Evolutionary conservation across 306 rosid species (phyloP).

Genomic region (Astragalus glycyphyllos): DNA sequence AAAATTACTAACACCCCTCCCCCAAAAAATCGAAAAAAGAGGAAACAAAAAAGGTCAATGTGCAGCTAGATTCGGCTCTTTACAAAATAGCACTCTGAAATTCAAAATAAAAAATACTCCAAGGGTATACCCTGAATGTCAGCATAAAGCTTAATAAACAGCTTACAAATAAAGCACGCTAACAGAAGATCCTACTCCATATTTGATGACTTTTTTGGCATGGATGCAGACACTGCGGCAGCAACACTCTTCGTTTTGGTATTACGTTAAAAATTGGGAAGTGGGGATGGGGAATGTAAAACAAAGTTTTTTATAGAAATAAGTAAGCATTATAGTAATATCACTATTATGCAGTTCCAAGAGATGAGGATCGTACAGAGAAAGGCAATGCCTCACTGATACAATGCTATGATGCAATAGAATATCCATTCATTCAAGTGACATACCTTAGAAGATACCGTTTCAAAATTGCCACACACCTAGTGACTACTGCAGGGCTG

Average conservation of each 20-base stretch:
- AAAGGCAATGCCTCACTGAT: conserved; percentile 25
- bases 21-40: background rate
- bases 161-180: conserved; percentile 8
- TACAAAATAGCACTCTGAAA: background rate
- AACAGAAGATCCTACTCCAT: conserved; percentile 14
- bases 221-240: background rate
- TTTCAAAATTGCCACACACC: conserved; percentile 87
- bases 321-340: conserved; percentile 6
- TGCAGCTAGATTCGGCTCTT: conserved; percentile 8
- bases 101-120: background rate
- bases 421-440: conserved; percentile 24
- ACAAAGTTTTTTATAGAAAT: background rate
- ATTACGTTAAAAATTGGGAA: background rate
- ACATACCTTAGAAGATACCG: conserved; percentile 87
- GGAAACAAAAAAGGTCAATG: no score
- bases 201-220: conserved; percentile 2
- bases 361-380: conserved; percentile 14
- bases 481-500: conserved; percentile 94
- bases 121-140: background rate
- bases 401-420: conserved; percentile 17
- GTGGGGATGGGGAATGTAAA: conserved; percentile 1
- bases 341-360: background rate
- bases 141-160: background rate
- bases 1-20: background rate
- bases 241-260: background rate